Percentiles rank a stretch among this genome's conserved stretches.
Evolutionary conservation across 805 yeast species (phyloP).

Genomic region (Hanseniaspora clermontiae): DNA sequence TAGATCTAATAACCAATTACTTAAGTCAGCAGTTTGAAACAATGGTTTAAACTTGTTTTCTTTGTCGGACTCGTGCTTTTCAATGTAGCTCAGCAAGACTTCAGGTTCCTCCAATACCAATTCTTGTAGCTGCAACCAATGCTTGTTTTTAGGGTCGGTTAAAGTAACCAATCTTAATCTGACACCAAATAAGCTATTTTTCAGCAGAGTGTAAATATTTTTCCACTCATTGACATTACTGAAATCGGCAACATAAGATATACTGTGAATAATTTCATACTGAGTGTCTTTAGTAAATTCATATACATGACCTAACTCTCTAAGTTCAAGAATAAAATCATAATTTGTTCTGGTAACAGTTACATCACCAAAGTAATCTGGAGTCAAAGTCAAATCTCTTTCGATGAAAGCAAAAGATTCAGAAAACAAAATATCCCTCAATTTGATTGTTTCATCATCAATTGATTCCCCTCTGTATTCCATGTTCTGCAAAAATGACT

Average conservation of each 20-base stretch:
- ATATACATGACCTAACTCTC: constrained; percentile 17
- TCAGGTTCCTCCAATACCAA: neutral
- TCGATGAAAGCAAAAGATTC: constrained; percentile 21
- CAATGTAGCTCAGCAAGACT: constrained; percentile 23
- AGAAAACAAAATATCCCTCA: constrained; percentile 24
- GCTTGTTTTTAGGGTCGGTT: constrained; percentile 17
- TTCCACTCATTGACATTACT: constrained; percentile 27
- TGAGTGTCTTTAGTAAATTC: constrained; percentile 18
- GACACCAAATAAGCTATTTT: constrained; percentile 24
- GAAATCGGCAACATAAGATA: constrained; percentile 53
- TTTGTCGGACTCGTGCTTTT: constrained; percentile 15
- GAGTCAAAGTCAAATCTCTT: constrained; percentile 41
- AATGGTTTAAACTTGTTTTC: neutral
- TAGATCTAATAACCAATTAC: constrained; percentile 22
- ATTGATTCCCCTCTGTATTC: constrained; percentile 12
- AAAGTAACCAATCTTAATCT: constrained; percentile 32
- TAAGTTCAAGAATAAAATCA: constrained; percentile 16
- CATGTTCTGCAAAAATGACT: constrained; percentile 11
- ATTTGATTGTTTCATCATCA: constrained; percentile 6
- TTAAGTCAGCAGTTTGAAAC: neutral
- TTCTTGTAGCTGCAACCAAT: constrained; percentile 19
- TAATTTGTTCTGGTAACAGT: constrained; percentile 25
- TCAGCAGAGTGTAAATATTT: constrained; percentile 33
- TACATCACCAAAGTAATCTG: constrained; percentile 31
- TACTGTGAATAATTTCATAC: constrained; percentile 25